These are phyloP conservation scores for Zygotorulaspora florentina DNA, from an alignment of 805 yeast species.

Conservation along the genomic window DNA sequence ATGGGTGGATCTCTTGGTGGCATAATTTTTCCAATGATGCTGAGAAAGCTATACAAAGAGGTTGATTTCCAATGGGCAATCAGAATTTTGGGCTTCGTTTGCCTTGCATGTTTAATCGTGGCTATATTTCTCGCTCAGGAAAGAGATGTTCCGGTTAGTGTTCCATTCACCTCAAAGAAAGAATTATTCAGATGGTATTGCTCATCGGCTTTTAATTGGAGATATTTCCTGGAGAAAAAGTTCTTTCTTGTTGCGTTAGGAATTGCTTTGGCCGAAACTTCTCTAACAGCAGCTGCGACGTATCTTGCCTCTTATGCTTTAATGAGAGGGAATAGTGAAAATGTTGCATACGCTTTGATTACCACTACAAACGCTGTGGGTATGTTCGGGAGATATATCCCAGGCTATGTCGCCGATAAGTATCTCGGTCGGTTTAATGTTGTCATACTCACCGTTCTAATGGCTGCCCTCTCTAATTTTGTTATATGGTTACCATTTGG, in stretches of 20 bases:
- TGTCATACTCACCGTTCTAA: constrained; percentile 36
- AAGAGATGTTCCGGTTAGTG: constrained; percentile 31
- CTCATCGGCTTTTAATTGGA: constrained; percentile 30
- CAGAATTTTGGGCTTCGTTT: constrained; percentile 48
- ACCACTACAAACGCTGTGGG: constrained; percentile 47
- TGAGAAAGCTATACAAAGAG: constrained; percentile 45
- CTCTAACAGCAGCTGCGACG: constrained; percentile 45
- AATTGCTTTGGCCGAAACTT: constrained; percentile 44
- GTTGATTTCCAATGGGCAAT: constrained; percentile 62
- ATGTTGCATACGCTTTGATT: constrained; percentile 43
- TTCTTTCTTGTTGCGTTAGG: constrained; percentile 43
- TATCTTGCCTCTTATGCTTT: constrained; percentile 52
- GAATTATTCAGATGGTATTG: constrained; percentile 30
- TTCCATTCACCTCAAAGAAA: constrained; percentile 39
- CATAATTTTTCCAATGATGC: constrained; percentile 49
- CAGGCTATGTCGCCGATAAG: constrained; percentile 44
- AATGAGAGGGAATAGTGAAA: constrained; percentile 43
- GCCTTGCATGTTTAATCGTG: constrained; percentile 37
- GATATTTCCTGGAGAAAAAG: constrained; percentile 41
- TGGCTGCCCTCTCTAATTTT: constrained; percentile 37
- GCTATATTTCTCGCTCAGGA: constrained; percentile 41
- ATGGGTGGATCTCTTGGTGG: constrained; percentile 59
- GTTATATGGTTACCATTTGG: constrained; percentile 45
- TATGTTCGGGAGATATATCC: constrained; percentile 42
- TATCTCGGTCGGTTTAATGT: constrained; percentile 51